A percentile compares a stretch with the other conserved stretches of the same genome.
These are phyloP conservation scores for Backusella morwellensis DNA, from an alignment of 192 early-diverging fungal genomes.

Conservation along the genomic window DNA sequence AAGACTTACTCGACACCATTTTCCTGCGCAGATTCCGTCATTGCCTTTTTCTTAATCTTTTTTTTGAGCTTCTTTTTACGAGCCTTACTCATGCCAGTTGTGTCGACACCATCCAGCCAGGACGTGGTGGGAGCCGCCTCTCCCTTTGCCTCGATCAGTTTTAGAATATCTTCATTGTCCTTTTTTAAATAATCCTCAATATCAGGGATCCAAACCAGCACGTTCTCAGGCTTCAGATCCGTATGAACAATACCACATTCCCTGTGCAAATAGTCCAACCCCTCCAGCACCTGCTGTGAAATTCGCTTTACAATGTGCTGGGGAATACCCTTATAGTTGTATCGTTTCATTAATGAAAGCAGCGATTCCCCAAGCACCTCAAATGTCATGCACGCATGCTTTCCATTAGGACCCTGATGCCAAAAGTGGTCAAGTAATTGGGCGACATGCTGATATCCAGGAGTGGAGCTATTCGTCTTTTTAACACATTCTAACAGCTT, in stretches of 20 bases:
- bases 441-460: constrained; percentile 68
- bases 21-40: not conserved
- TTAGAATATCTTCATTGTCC: constrained; percentile 25
- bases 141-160: not conserved
- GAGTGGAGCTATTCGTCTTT: constrained; percentile 52
- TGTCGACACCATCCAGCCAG: constrained; percentile 7
- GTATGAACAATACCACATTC: constrained; percentile 97
- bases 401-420: constrained; percentile 81
- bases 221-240: constrained; percentile 96
- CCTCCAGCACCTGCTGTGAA: constrained; percentile 83
- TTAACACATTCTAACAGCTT: constrained; percentile 86
- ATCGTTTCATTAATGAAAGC: constrained; percentile 80
- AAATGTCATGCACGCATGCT: constrained; percentile 93
- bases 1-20: not conserved
- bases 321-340: constrained; percentile 82
- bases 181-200: constrained; percentile 55
- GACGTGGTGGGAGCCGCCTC: not conserved
- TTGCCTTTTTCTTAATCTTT: constrained; percentile 37
- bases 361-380: constrained; percentile 95
- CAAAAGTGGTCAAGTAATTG: constrained; percentile 90
- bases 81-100: constrained; percentile 35
- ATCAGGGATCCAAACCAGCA: constrained; percentile 84
- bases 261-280: constrained; percentile 89
- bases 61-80: constrained; percentile 59
- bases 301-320: constrained; percentile 84